Conservation (phyloP, 176 grass and related monocot genomes). For the Triticum aestivum region IWGSC_CS_RefSeq_v2.1 NC_057811.1:318350299-318350798, state of each 20-base stretch:
- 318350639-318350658: too few relatives aligned
- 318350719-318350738: neutral
- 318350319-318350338: constrained; percentile 94
- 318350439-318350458: neutral
- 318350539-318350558: too few relatives aligned
- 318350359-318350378: constrained; percentile 17
- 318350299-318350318: constrained; percentile 97
- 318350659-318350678: neutral
- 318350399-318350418: constrained; percentile 13
- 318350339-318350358: constrained; percentile 16
- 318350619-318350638: too few relatives aligned
- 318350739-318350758: neutral
- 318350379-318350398: neutral
- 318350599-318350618: too few relatives aligned
- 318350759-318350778: neutral
- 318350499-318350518: too few relatives aligned
- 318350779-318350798: neutral
- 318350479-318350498: too few relatives aligned
- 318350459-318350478: too few relatives aligned
- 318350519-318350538: too few relatives aligned
- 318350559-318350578: too few relatives aligned
- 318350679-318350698: neutral
- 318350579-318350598: too few relatives aligned
- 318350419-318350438: neutral
- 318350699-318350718: neutral